Evolutionary conservation across 208 protist species (phyloP).

Genomic region (Naegleria fowleri): DNA sequence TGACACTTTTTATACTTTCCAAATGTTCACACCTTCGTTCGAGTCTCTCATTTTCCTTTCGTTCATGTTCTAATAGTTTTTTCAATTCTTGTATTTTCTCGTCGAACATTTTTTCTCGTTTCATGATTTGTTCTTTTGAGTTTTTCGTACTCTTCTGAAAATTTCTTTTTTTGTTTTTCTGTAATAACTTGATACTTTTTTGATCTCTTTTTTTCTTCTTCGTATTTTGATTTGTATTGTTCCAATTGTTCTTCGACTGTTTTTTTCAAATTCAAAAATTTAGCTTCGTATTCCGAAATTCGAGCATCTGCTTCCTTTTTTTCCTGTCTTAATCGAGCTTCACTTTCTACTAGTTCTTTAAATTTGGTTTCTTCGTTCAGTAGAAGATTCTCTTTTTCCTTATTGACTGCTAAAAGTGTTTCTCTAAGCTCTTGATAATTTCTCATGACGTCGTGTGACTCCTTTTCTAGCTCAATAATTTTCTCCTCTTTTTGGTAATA

Average conservation of each 20-base stretch:
- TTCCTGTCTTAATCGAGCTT: background rate
- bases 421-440: background rate
- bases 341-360: background rate
- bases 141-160: background rate
- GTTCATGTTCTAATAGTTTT: background rate
- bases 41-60: background rate
- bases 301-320: background rate
- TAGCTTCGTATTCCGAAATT: background rate
- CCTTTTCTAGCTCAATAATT: background rate
- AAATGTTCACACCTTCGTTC: background rate
- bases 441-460: background rate
- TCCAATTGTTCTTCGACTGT: background rate
- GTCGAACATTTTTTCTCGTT: background rate
- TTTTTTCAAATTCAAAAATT: background rate
- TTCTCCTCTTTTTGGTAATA: background rate
- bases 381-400: background rate
- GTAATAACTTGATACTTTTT: background rate
- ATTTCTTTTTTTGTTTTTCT: slow-evolving; percentile 2
- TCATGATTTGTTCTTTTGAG: background rate
- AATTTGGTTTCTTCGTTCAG: background rate
- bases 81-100: background rate
- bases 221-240: background rate
- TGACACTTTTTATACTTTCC: background rate
- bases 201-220: background rate
- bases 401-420: background rate